Percentiles rank a stretch among this genome's conserved stretches.
Evolutionary conservation across 345 rosid species (phyloP).

Genomic region (Corymbia maculata): DNA sequence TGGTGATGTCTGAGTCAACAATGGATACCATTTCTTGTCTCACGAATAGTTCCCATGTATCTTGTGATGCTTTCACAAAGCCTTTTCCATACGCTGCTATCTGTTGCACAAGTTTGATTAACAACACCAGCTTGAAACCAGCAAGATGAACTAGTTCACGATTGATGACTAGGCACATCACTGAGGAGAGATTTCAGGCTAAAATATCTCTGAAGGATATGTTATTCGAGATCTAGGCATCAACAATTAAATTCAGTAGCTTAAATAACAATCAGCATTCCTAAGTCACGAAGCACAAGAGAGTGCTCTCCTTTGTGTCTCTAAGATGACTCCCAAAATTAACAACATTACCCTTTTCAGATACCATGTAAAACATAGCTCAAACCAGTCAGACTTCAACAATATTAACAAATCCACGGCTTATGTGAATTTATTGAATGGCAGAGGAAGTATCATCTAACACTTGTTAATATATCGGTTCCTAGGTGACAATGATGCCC

Average conservation of each 20-base stretch:
- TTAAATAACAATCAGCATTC: neutral
- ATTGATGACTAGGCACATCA: neutral
- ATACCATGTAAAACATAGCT: neutral
- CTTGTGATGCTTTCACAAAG: conserved; percentile 88
- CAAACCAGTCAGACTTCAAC: neutral
- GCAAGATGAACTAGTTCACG: neutral
- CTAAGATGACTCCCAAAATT: neutral
- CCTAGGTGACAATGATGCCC: neutral
- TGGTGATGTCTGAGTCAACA: conserved; percentile 81
- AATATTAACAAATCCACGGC: neutral
- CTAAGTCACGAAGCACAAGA: neutral
- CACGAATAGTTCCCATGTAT: conserved; percentile 74
- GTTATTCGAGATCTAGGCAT: neutral
- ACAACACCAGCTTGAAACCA: neutral
- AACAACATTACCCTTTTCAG: neutral
- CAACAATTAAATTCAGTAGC: neutral
- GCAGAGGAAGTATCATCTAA: neutral
- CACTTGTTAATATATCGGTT: neutral
- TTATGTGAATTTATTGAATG: neutral
- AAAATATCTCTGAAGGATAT: neutral
- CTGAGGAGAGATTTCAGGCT: neutral
- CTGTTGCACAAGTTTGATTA: conserved; percentile 15
- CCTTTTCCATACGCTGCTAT: conserved; percentile 91
- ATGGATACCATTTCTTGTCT: conserved; percentile 45
- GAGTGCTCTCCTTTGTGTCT: neutral